phyloP scores from a whole-genome alignment of 805 yeast genomes.

The Pichia exigua region DNA sequence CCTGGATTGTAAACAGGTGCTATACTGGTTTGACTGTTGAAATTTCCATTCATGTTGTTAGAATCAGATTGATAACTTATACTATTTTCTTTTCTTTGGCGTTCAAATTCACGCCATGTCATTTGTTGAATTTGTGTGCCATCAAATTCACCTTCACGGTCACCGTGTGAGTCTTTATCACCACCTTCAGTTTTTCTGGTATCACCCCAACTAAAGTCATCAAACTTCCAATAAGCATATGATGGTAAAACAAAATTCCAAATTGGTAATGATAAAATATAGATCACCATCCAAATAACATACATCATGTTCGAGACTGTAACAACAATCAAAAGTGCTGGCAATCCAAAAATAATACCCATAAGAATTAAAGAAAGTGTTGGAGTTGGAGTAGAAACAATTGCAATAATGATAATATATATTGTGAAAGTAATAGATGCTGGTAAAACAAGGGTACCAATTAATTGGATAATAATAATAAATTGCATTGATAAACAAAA shows the following conservation, averaged over 20 bases:
- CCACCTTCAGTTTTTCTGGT: constrained; percentile 74
- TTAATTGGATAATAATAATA: constrained; percentile 71
- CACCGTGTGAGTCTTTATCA: constrained; percentile 63
- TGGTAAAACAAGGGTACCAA: constrained; percentile 85
- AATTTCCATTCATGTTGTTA: background rate
- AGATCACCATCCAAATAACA: constrained; percentile 70
- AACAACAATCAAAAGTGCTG: constrained; percentile 71
- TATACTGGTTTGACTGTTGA: constrained; percentile 11
- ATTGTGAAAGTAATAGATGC: constrained; percentile 79
- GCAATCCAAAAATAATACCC: constrained; percentile 75
- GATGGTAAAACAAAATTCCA: constrained; percentile 88
- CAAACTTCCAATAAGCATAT: constrained; percentile 91
- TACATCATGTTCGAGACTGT: constrained; percentile 72
- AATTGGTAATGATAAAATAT: constrained; percentile 75
- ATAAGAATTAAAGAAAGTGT: constrained; percentile 65
- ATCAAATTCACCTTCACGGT: constrained; percentile 75
- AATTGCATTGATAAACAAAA: constrained; percentile 95
- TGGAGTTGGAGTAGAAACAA: constrained; percentile 70
- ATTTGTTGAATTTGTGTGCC: constrained; percentile 85
- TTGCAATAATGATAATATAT: constrained; percentile 67
- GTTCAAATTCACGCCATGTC: constrained; percentile 91
- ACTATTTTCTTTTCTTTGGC: constrained; percentile 37
- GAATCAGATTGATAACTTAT: background rate
- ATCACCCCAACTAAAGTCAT: constrained; percentile 95
- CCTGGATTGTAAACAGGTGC: constrained; percentile 24